A percentile compares a stretch with the other conserved stretches of the same genome.
Evolutionary conservation across 352 stramenopile genomes (phyloP).

Genomic region (Phytopythium litorale): DNA sequence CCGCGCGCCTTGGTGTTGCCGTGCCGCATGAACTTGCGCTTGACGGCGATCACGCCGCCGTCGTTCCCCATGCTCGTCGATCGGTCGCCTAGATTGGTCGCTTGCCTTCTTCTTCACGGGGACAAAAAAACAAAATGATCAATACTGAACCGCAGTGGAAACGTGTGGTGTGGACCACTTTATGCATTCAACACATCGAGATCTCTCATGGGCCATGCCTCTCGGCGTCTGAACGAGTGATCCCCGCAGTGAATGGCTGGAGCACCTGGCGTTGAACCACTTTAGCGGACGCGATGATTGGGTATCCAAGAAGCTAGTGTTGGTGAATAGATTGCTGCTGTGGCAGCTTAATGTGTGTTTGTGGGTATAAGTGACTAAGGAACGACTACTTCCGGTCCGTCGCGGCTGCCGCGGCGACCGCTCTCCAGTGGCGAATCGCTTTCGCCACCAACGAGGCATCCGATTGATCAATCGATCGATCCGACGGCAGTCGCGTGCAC

Average conservation of each 20-base stretch:
- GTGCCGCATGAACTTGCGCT: slow-evolving; percentile 93
- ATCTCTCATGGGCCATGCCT: too few species aligned
- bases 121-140: too few species aligned
- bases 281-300: too few species aligned
- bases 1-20: slow-evolving; percentile 66
- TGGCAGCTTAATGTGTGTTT: not conserved
- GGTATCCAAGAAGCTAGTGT: not conserved
- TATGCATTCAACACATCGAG: too few species aligned
- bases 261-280: too few species aligned
- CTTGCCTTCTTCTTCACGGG: not conserved
- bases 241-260: too few species aligned
- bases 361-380: not conserved
- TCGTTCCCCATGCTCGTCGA: slow-evolving; percentile 86
- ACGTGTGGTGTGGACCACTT: too few species aligned
- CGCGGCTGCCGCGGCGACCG: not conserved
- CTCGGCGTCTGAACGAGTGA: too few species aligned
- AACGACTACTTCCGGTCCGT: not conserved
- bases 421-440: not conserved
- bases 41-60: slow-evolving; percentile 91
- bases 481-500: not conserved
- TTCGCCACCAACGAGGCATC: not conserved
- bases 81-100: not conserved
- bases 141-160: too few species aligned
- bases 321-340: not conserved
- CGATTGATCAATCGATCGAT: not conserved